Base-by-base conservation (phyloP, 202 grass and related monocot genomes). In the Miscanthus sacchariflorus region DNA sequence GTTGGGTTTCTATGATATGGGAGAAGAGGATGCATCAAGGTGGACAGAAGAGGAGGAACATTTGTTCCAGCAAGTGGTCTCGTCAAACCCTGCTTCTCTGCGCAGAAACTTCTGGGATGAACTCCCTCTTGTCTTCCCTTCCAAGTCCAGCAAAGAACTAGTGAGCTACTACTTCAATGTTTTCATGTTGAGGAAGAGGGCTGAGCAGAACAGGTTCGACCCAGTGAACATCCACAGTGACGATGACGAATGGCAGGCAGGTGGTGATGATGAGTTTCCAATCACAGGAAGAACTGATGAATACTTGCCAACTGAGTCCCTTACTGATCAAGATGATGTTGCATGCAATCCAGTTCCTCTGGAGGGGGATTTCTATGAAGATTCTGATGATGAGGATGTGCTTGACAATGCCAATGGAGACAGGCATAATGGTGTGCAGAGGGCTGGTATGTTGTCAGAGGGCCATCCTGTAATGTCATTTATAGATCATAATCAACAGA, bases 81-180 rank as follows among this genome's bases (percentile, higher is more conserved):
- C 35, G 44, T 83, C 89, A 58, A 95, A 96, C 72, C 89, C 90
- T 72, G 87, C 89, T 69, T 91, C 93, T 77, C 42, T 93, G 48
- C 83, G 76, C 43, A 91, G 85, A 84, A 91, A 90, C 72, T 98
- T 98, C 83, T 98, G 96, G 96, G 87, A 98, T 58, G 77, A 91
- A 36, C 90, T 96, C 27, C 76, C 89, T 40, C 70, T 90, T 90
- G 90, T 85, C 24, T 96, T 98, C 70, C 93, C 96, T 39, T 71
- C 81, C 46, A 92, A 88, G 87, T 90, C 79, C 77, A 91, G 63
- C 63, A 90, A 88, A 82, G 92, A 96, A 39, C 76, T 96, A 15
- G 90, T 94, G 61, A 90, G 93, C 82, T 98, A 98, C 83, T 98
- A 95, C 87, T 98, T 93, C 71, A 98, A 98, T 79, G 95, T 95